Percentiles rank a stretch among this genome's conserved stretches.
phyloP scores from a whole-genome alignment of 2,329 filamentous ascomycete genomes.

The Metarhizium humberi region DNA sequence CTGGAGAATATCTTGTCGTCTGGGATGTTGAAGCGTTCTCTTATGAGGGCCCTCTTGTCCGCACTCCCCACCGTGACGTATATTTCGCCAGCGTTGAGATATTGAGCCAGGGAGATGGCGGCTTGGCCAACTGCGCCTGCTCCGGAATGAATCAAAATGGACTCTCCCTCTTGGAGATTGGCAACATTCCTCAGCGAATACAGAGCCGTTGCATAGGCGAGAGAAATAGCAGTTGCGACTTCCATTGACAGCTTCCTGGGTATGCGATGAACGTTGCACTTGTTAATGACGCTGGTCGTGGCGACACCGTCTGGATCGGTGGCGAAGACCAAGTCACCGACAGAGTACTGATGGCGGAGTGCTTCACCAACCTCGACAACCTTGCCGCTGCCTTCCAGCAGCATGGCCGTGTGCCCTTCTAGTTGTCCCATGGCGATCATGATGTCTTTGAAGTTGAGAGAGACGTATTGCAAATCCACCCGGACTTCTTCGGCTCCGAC shows the following conservation, averaged over 20 bases:
- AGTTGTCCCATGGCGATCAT: slow-evolving; percentile 14
- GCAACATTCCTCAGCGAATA: slow-evolving; percentile 9
- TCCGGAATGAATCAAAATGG: slow-evolving; percentile 21
- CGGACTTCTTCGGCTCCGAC: no score
- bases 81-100: slow-evolving; percentile 13
- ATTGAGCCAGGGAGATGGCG: slow-evolving; percentile 17
- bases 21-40: slow-evolving; percentile 25
- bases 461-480: no score
- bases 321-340: slow-evolving; percentile 66
- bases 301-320: no score
- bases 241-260: slow-evolving; percentile 15
- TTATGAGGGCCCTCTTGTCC: slow-evolving; percentile 19
- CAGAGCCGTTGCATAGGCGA: slow-evolving; percentile 10
- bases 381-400: slow-evolving; percentile 15
- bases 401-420: slow-evolving; percentile 9
- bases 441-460: slow-evolving; percentile 27
- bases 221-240: slow-evolving; percentile 17
- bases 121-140: slow-evolving; percentile 20
- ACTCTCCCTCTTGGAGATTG: slow-evolving; percentile 21
- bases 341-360: slow-evolving; percentile 45
- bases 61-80: slow-evolving; percentile 20
- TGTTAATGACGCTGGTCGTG: slow-evolving; percentile 21
- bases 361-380: slow-evolving; percentile 13
- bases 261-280: slow-evolving; percentile 20
- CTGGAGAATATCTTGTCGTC: slow-evolving; percentile 20